A percentile compares a stretch with the other conserved stretches of the same genome.
phyloP scores from a whole-genome alignment of 140 eudicot genomes.

The Bidens hawaiensis region DNA sequence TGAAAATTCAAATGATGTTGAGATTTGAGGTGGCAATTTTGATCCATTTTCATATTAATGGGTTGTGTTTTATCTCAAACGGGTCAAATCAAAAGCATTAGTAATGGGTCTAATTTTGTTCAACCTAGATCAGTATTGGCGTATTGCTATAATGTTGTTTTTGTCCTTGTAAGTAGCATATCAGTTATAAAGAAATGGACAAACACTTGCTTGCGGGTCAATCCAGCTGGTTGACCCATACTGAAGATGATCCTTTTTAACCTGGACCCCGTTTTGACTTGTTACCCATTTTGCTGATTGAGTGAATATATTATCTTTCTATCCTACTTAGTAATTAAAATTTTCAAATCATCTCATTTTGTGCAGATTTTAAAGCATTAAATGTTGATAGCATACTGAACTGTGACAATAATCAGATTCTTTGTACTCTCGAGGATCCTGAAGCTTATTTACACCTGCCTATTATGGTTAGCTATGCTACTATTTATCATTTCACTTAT shows the following conservation, averaged over 20 bases:
- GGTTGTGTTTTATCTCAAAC: neutral
- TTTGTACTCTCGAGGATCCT: constrained; percentile 30
- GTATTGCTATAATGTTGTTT: neutral
- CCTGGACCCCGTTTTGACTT: too few relatives aligned
- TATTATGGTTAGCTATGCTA: constrained; percentile 47
- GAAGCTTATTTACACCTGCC: constrained; percentile 68
- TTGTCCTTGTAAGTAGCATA: neutral
- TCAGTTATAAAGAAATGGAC: neutral
- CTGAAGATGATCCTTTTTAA: too few relatives aligned
- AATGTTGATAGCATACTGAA: constrained; percentile 56
- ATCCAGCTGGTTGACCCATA: too few relatives aligned
- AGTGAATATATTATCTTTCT: neutral
- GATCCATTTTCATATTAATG: neutral
- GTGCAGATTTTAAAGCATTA: constrained; percentile 49
- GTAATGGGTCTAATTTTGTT: neutral
- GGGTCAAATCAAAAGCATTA: neutral
- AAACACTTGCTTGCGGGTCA: neutral
- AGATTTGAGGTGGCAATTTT: neutral
- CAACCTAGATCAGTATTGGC: neutral
- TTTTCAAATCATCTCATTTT: neutral
- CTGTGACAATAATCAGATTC: constrained; percentile 48
- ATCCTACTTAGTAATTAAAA: constrained; percentile 1
- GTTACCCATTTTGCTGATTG: too few relatives aligned
- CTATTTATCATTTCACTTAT: neutral
- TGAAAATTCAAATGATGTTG: neutral